These are phyloP conservation scores for Peronospora destructor DNA, from an alignment of 352 stramenopile species.

Conservation along the genomic window DNA sequence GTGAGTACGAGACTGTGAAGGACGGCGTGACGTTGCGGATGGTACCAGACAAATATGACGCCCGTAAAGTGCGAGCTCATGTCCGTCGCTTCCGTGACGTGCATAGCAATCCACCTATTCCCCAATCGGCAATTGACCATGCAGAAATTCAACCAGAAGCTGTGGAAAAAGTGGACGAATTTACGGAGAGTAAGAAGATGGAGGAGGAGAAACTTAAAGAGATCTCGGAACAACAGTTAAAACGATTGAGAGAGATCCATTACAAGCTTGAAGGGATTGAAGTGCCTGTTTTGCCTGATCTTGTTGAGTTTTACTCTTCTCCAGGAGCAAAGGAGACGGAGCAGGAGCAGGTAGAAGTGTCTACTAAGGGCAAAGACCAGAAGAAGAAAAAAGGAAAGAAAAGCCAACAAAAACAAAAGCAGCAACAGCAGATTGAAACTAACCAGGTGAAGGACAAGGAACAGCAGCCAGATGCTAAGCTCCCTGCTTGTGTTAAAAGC, in stretches of 20 bases:
- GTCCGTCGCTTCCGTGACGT: slow-evolving; percentile 82
- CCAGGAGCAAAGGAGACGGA: slow-evolving; percentile 10
- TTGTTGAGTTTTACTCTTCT: slow-evolving; percentile 68
- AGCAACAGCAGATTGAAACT: slow-evolving; percentile 26
- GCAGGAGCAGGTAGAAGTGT: slow-evolving; percentile 17
- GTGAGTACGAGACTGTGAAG: slow-evolving; percentile 66
- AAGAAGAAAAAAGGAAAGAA: slow-evolving; percentile 41
- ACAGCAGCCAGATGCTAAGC: slow-evolving; percentile 40
- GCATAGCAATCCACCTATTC: slow-evolving; percentile 77
- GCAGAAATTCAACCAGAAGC: slow-evolving; percentile 19
- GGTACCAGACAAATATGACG: slow-evolving; percentile 84
- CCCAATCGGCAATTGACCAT: slow-evolving; percentile 29
- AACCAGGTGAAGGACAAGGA: slow-evolving; percentile 30
- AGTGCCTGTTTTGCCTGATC: slow-evolving; percentile 51
- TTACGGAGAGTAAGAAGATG: slow-evolving; percentile 15
- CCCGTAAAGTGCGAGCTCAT: slow-evolving; percentile 73
- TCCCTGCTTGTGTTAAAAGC: slow-evolving; percentile 83
- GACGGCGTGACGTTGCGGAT: slow-evolving; percentile 66
- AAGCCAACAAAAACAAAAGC: slow-evolving; percentile 27
- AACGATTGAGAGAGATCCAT: slow-evolving; percentile 77
- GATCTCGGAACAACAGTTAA: slow-evolving; percentile 72
- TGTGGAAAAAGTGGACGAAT: slow-evolving; percentile 16
- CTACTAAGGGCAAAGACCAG: slow-evolving; percentile 32
- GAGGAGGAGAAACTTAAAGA: slow-evolving; percentile 63
- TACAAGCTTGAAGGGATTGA: slow-evolving; percentile 70